A percentile compares a stretch with the other conserved stretches of the same genome.
These are phyloP conservation scores for Solanum hybrid DNA, from an alignment of 305 asterid species.

Conservation along the genomic window DNA sequence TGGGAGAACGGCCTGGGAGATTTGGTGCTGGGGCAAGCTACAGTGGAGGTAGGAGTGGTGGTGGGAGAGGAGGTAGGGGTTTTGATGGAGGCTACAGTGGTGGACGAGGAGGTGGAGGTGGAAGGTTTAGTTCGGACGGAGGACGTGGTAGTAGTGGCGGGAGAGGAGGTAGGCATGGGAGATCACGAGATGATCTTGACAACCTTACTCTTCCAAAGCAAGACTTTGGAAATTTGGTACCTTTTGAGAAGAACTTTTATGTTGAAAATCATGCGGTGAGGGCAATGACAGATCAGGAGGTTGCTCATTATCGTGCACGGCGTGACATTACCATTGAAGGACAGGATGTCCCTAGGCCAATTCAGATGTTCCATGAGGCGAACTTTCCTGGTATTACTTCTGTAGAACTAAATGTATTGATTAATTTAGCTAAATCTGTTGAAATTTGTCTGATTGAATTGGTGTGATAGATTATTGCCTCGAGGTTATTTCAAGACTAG, in stretches of 20 bases:
- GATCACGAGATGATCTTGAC: slow-evolving; percentile 63
- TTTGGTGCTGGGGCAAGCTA: slow-evolving; percentile 17
- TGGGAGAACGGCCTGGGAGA: slow-evolving; percentile 6
- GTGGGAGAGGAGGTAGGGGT: slow-evolving; percentile 32
- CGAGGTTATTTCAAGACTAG: slow-evolving; percentile 62
- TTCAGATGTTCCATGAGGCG: slow-evolving; percentile 76
- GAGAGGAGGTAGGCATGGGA: slow-evolving; percentile 31
- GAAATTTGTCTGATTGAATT: slow-evolving; percentile 17
- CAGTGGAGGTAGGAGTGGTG: slow-evolving; percentile 25
- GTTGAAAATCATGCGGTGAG: slow-evolving; percentile 63
- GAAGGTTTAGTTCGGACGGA: slow-evolving; percentile 20
- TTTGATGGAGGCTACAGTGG: slow-evolving; percentile 20
- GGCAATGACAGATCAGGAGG: slow-evolving; percentile 71
- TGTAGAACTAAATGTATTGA: background rate
- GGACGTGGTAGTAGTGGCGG: slow-evolving; percentile 28
- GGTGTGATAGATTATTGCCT: slow-evolving; percentile 59
- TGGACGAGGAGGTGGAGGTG: slow-evolving; percentile 18
- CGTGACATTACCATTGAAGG: slow-evolving; percentile 80
- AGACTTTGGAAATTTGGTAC: slow-evolving; percentile 66
- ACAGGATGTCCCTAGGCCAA: slow-evolving; percentile 71
- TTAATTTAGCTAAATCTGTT: background rate
- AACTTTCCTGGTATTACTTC: slow-evolving; percentile 63
- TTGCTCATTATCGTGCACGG: slow-evolving; percentile 51
- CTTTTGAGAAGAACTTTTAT: slow-evolving; percentile 79
- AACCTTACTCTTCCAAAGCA: slow-evolving; percentile 63